Evolutionary conservation across 352 stramenopile genomes (phyloP).

Genomic region (Labyrinthula sp.): DNA sequence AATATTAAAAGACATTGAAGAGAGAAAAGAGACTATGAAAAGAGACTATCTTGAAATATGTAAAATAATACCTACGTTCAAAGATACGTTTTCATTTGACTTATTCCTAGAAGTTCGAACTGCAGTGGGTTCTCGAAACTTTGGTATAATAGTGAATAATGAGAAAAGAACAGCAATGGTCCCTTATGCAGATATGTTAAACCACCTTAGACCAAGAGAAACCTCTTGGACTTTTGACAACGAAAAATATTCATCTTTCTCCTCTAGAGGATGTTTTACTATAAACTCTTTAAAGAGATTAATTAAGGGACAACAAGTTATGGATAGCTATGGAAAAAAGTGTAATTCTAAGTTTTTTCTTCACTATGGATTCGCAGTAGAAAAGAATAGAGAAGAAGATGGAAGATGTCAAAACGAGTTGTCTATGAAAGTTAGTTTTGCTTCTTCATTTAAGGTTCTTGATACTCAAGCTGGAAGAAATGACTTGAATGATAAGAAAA

Average conservation of each 20-base stretch:
- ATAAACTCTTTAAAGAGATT: conserved; percentile 42
- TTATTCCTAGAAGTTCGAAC: conserved; percentile 95
- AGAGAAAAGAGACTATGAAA: conserved; percentile 77
- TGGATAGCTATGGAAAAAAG: conserved; percentile 98
- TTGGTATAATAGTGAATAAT: conserved; percentile 86
- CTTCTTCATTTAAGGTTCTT: no score
- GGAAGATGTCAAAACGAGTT: conserved; percentile 30
- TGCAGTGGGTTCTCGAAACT: conserved; percentile 95
- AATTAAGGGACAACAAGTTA: conserved; percentile 64
- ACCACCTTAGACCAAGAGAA: conserved; percentile 91
- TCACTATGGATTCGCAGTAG: conserved; percentile 97
- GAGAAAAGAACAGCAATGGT: conserved; percentile 88
- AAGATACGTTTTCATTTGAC: conserved; percentile 60
- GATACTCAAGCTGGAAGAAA: background rate
- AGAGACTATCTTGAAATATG: conserved; percentile 92
- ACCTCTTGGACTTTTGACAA: conserved; percentile 82
- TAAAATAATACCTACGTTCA: conserved; percentile 63
- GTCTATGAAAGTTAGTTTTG: conserved; percentile 7
- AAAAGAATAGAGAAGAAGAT: conserved; percentile 81
- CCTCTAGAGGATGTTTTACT: conserved; percentile 49
- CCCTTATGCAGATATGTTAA: conserved; percentile 97
- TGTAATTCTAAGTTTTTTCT: conserved; percentile 98
- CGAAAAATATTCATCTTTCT: no score
- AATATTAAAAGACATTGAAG: conserved; percentile 74
- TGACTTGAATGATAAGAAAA: background rate